phyloP scores from a whole-genome alignment of 306 rosid genomes.

The Citrullus colocynthis region DNA sequence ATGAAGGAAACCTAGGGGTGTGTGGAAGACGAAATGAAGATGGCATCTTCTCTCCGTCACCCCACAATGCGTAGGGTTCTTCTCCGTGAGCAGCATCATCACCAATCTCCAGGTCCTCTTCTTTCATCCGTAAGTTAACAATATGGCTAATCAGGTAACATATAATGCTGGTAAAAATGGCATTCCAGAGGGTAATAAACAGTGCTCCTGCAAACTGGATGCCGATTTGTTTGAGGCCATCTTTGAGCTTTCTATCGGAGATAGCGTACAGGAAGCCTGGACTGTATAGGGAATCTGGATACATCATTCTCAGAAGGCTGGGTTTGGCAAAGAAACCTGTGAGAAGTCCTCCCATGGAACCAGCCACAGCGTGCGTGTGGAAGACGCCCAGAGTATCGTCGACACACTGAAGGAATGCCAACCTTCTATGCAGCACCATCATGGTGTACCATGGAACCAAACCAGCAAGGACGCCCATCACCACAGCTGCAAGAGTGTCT shows the following conservation, averaged over 20 bases:
- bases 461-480: slow-evolving; percentile 33
- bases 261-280: slow-evolving; percentile 26
- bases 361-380: slow-evolving; percentile 72
- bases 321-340: slow-evolving; percentile 53
- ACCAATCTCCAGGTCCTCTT: slow-evolving; percentile 54
- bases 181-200: slow-evolving; percentile 48
- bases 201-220: slow-evolving; percentile 40
- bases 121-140: slow-evolving; percentile 48
- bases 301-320: slow-evolving; percentile 30
- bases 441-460: slow-evolving; percentile 52
- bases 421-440: slow-evolving; percentile 52
- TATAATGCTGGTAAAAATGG: slow-evolving; percentile 37
- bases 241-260: neutral
- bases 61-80: slow-evolving; percentile 72
- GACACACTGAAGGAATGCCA: slow-evolving; percentile 35
- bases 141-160: slow-evolving; percentile 29
- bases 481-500: slow-evolving; percentile 27
- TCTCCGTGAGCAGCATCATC: slow-evolving; percentile 73
- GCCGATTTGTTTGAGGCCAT: slow-evolving; percentile 30
- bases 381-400: slow-evolving; percentile 71
- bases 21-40: slow-evolving; percentile 17
- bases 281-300: slow-evolving; percentile 2
- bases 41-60: slow-evolving; percentile 43
- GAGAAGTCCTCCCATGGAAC: slow-evolving; percentile 45
- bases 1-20: slow-evolving; percentile 24